A percentile compares a stretch with the other conserved stretches of the same genome.
Conservation (phyloP, 352 stramenopile genomes). For the Phytophthora sansomeana region DNA sequence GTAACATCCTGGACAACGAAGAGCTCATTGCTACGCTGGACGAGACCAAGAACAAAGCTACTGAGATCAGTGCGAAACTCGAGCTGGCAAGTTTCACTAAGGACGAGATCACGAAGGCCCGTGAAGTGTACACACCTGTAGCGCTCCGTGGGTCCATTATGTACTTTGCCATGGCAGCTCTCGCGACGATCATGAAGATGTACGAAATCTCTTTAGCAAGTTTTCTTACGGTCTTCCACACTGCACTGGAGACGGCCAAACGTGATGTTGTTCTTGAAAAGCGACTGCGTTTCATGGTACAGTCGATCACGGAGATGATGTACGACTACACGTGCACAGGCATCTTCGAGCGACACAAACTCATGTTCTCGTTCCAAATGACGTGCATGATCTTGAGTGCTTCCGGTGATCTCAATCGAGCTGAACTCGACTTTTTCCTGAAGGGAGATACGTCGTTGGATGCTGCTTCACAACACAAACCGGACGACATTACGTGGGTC, state of each 20-base stretch:
- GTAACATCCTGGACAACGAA: conserved; percentile 96
- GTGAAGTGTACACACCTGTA: conserved; percentile 92
- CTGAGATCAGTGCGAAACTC: conserved; percentile 94
- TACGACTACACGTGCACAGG: conserved; percentile 98
- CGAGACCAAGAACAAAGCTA: conserved; percentile 95
- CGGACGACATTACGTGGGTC: conserved; percentile 87
- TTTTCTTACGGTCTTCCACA: conserved; percentile 94
- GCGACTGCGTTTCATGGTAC: conserved; percentile 89
- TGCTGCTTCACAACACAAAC: conserved; percentile 68
- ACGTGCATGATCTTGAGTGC: conserved; percentile 95
- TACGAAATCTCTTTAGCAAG: conserved; percentile 95
- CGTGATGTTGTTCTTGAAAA: conserved; percentile 92
- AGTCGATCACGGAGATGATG: conserved; percentile 93
- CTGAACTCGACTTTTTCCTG: conserved; percentile 95
- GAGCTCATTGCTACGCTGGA: conserved; percentile 95
- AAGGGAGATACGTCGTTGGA: conserved; percentile 96
- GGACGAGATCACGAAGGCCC: conserved; percentile 93
- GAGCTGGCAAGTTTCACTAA: conserved; percentile 94
- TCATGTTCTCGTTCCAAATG: conserved; percentile 98
- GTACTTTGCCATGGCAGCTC: conserved; percentile 94
- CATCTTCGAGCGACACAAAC: conserved; percentile 98
- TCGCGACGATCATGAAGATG: conserved; percentile 96
- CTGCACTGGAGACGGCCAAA: conserved; percentile 91
- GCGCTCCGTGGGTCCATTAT: conserved; percentile 93
- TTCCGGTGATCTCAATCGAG: conserved; percentile 81